Evolutionary conservation across 73 alveolate species (phyloP).

Genomic region (Paramecium octaurelia): DNA sequence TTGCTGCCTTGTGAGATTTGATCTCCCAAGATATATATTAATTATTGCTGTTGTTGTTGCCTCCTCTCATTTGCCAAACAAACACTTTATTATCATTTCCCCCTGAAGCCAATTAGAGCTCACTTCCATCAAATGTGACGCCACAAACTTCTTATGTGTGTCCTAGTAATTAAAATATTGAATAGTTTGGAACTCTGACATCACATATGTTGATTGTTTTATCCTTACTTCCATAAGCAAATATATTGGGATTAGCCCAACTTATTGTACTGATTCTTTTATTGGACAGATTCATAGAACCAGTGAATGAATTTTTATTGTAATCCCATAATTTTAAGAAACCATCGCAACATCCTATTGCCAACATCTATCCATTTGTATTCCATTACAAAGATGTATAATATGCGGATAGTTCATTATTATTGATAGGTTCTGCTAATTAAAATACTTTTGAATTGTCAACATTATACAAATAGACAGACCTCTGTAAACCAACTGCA

Average conservation of each 20-base stretch:
- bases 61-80: conserved; percentile 76
- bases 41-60: neutral
- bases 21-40: conserved; percentile 1
- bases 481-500: conserved; percentile 52
- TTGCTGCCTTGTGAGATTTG: conserved; percentile 71
- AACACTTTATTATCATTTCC: conserved; percentile 92
- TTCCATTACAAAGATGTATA: conserved; percentile 65
- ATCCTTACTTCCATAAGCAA: conserved; percentile 87
- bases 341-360: conserved; percentile 75
- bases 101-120: conserved; percentile 89
- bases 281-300: conserved; percentile 49
- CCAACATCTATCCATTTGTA: conserved; percentile 70
- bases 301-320: conserved; percentile 61
- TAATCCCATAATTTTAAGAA: conserved; percentile 75
- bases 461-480: conserved; percentile 45
- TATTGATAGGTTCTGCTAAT: neutral
- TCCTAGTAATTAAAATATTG: conserved; percentile 67
- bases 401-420: neutral
- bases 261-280: conserved; percentile 71
- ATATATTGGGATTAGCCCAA: conserved; percentile 75
- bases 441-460: conserved; percentile 31
- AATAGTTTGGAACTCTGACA: conserved; percentile 77
- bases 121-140: conserved; percentile 89
- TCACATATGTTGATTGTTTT: conserved; percentile 82
- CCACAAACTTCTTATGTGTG: conserved; percentile 95